Percentiles rank a stretch among this genome's conserved stretches.
Conservation (phyloP, 768 basidiomycete species). For the Gymnopilus junonius region DNA sequence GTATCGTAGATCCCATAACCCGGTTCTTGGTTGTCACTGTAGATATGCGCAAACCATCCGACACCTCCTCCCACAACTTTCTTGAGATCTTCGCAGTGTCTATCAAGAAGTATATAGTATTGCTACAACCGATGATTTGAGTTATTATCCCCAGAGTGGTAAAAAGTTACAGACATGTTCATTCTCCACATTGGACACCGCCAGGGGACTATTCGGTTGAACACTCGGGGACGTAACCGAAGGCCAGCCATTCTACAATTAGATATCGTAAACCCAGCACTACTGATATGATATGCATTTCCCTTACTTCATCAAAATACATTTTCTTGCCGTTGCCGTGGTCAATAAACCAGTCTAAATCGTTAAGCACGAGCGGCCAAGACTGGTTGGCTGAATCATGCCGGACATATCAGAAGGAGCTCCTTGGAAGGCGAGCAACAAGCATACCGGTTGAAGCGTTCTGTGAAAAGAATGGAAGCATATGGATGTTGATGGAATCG, state of each 20-base stretch:
- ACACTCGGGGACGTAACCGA: slow-evolving; percentile 64
- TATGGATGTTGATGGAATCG: slow-evolving; percentile 70
- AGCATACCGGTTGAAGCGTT: slow-evolving; percentile 55
- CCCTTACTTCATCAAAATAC: slow-evolving; percentile 66
- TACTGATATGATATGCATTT: neutral
- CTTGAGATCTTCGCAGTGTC: slow-evolving; percentile 69
- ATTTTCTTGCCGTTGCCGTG: slow-evolving; percentile 74
- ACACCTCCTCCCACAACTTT: slow-evolving; percentile 63
- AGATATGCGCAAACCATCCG: slow-evolving; percentile 86
- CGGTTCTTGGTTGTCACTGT: slow-evolving; percentile 65
- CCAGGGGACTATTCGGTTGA: slow-evolving; percentile 64
- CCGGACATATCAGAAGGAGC: neutral
- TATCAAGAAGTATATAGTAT: slow-evolving; percentile 68
- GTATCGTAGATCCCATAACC: slow-evolving; percentile 72
- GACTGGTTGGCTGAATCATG: slow-evolving; percentile 49
- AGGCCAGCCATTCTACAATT: slow-evolving; percentile 75
- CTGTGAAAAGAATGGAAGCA: slow-evolving; percentile 70
- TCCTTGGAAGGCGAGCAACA: neutral
- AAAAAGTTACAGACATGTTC: slow-evolving; percentile 52
- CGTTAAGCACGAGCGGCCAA: slow-evolving; percentile 63
- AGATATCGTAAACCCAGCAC: neutral
- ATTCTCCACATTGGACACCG: slow-evolving; percentile 63
- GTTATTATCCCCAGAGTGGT: neutral
- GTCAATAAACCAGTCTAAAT: slow-evolving; percentile 69
- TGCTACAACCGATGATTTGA: slow-evolving; percentile 37